Evolutionary conservation across 106 monocot species (phyloP).

Genomic region (Xerophyta viscosa): DNA sequence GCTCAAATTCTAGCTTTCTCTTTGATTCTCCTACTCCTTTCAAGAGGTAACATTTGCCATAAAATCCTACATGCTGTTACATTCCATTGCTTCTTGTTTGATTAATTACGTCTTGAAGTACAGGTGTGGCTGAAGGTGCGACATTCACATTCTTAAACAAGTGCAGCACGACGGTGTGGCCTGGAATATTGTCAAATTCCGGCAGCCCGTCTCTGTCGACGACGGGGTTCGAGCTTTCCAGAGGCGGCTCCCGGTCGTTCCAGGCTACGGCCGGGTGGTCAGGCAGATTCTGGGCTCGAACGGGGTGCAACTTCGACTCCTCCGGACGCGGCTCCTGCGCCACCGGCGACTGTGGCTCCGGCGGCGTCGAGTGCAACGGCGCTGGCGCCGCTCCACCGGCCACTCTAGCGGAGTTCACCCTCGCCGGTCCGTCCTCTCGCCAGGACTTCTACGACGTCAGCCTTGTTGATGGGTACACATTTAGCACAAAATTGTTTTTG

Average conservation of each 20-base stretch:
- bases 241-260: no score
- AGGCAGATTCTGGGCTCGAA: neutral
- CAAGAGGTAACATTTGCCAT: no score
- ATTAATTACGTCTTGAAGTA: no score
- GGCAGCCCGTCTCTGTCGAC: neutral
- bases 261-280: neutral
- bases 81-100: no score
- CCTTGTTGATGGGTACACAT: slow-evolving; percentile 80
- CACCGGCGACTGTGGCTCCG: slow-evolving; percentile 3
- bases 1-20: no score
- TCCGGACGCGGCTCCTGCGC: neutral
- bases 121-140: no score
- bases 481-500: no score
- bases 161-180: neutral
- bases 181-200: neutral
- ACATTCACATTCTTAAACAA: neutral
- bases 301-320: neutral
- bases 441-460: slow-evolving; percentile 79
- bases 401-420: neutral
- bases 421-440: neutral
- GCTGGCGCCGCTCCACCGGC: neutral
- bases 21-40: no score
- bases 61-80: no score
- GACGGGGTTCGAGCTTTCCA: neutral
- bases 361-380: neutral